Conservation (phyloP, 495 filamentous ascomycete species). For the Thermochaetoides thermophila region DNA sequence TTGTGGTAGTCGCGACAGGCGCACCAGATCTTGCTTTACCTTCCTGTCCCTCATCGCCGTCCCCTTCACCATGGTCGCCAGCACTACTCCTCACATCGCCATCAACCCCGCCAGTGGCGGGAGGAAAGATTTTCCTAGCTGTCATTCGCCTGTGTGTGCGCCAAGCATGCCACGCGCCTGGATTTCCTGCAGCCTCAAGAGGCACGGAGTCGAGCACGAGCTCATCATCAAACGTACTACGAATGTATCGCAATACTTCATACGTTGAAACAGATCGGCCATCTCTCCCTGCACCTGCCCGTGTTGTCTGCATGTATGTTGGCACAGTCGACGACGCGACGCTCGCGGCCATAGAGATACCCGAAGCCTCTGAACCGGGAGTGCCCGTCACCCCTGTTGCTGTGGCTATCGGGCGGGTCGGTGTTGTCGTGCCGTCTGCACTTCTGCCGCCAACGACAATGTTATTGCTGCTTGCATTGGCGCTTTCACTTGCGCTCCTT, state of each 20-base stretch:
- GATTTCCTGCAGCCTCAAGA: constrained; percentile 68
- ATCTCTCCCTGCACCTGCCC: not conserved
- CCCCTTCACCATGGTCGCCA: constrained; percentile 2
- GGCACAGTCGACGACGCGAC: not conserved
- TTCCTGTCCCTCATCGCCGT: not conserved
- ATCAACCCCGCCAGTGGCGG: too few relatives aligned
- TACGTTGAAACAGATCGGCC: constrained; percentile 31
- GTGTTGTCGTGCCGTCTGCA: not conserved
- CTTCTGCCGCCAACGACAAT: too few relatives aligned
- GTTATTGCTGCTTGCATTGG: constrained; percentile 18
- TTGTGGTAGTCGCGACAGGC: not conserved
- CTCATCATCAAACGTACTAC: constrained; percentile 64
- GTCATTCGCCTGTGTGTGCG: constrained; percentile 47
- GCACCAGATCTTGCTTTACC: constrained; percentile 1
- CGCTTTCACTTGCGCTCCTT: not conserved
- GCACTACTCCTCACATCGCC: too few relatives aligned
- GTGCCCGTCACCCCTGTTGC: not conserved
- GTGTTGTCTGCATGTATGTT: constrained; percentile 5
- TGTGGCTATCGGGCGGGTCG: not conserved
- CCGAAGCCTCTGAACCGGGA: too few relatives aligned
- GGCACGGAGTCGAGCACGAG: constrained; percentile 63
- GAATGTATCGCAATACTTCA: constrained; percentile 64
- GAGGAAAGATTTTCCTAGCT: too few relatives aligned
- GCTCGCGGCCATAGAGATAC: too few relatives aligned
- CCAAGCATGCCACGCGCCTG: constrained; percentile 86